Conservation (phyloP, 2,329 filamentous ascomycete species). For the Xylariomycetidae sp. region DNA sequence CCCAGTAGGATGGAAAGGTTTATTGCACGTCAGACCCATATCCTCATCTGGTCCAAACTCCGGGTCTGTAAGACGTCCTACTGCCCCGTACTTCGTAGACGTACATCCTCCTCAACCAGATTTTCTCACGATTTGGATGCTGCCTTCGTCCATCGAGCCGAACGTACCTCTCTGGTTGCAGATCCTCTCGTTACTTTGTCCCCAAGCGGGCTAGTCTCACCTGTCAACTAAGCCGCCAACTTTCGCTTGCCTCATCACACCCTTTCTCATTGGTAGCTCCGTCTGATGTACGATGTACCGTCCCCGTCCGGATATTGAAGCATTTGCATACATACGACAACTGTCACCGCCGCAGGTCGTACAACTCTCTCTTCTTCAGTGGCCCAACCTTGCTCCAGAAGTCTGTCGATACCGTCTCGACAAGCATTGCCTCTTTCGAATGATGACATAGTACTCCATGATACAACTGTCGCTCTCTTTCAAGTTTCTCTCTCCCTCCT, state of each 20-base stretch:
- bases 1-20: too few species aligned
- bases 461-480: background rate
- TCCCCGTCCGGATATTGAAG: too few species aligned
- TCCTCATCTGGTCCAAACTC: too few species aligned
- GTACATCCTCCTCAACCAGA: background rate
- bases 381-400: background rate
- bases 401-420: too few species aligned
- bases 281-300: constrained; percentile 12
- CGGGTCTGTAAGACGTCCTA: too few species aligned
- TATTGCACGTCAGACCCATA: too few species aligned
- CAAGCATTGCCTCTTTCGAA: too few species aligned
- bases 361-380: background rate
- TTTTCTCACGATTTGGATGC: background rate
- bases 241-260: constrained; percentile 1
- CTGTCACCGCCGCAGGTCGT: background rate
- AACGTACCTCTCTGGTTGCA: too few species aligned
- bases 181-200: constrained; percentile 23
- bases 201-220: constrained; percentile 17
- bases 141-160: background rate
- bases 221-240: constrained; percentile 10
- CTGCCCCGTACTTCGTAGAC: too few species aligned
- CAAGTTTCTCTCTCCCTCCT: background rate
- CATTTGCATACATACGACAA: background rate
- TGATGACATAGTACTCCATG: too few species aligned
- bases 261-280: constrained; percentile 5